Evolutionary conservation across 176 grass and related monocot genomes (phyloP), one percentile per base, ranked within the genome.

Genomic region (Rhynchospora breviuscula): DNA sequence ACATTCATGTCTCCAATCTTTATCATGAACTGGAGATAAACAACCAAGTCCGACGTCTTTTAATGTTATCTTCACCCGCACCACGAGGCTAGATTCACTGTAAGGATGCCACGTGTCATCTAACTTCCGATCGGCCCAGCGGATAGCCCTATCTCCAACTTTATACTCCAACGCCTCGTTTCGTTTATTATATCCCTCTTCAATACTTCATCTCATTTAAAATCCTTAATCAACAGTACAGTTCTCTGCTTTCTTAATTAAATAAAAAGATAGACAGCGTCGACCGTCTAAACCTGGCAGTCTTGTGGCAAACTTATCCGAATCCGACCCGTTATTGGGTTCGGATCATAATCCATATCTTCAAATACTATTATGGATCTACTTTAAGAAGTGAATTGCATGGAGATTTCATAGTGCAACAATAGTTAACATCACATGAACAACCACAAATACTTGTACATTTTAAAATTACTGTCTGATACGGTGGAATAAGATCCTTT

Each of bases 131-230:
- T 78, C 29, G 63, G 5, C 61, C 22, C 59, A 80, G 63, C 14
- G 70, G 85, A 87, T 87, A 87, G 85, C 52, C 85, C 85, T 74
- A 87, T 87, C 85, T 62, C 35, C 33, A 47, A 31, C 22, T 33
- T 60, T 61, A 19, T 45, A 43, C 76, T 18, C 22, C 80, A 29
- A 82, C 80, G 18, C 80, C 21, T 66, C 21, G 63, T 67, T 82
- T 66, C 21, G 63, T 67, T 82, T 81, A 58, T 21, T 17, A 7
- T 46, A 70, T 57, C n/a, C 10, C 19, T 63, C 13, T 52, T 47
- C 21, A 23, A 63, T 47, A 48, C 49, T 52, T 52, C 5, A 31
- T 26, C 52, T 54, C 35, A 44, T 7, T 17, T 45, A 46, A 8
- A 45, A 81, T 40, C 35, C 57, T 22, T 46, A 63, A 63, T 62